Conservation (phyloP, 176 grass and related monocot species). For the Guadua angustifolia region DNA sequence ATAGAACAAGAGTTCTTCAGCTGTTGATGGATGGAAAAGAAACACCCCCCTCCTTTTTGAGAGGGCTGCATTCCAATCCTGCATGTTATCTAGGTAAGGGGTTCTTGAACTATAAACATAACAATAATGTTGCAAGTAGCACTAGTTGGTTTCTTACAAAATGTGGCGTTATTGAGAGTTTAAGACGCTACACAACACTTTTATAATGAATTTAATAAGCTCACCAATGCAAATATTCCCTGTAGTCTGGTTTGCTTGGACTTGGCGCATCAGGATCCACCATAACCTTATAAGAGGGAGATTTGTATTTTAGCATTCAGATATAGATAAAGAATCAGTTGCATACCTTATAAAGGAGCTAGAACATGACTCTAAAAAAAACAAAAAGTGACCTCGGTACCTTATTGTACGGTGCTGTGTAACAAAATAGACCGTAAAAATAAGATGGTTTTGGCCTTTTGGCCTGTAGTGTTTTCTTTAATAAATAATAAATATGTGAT, state of each 20-base stretch:
- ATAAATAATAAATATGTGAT: neutral
- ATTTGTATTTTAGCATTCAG: conserved; percentile 41
- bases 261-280: conserved; percentile 98
- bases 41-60: conserved; percentile 76
- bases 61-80: conserved; percentile 77
- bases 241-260: conserved; percentile 94
- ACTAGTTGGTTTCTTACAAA: conserved; percentile 13
- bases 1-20: conserved; percentile 63
- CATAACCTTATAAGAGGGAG: conserved; percentile 73
- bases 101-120: conserved; percentile 63
- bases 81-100: conserved; percentile 64
- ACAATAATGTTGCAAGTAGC: conserved; percentile 46
- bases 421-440: neutral
- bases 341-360: conserved; percentile 25
- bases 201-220: conserved; percentile 48
- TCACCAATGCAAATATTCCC: conserved; percentile 95
- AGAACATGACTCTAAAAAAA: conserved; percentile 18
- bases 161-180: conserved; percentile 3
- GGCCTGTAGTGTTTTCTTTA: neutral
- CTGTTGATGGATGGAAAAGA: conserved; percentile 66
- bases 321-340: conserved; percentile 21
- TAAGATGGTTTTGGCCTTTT: neutral
- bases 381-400: neutral
- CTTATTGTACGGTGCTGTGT: neutral
- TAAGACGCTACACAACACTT: conserved; percentile 8